Conservation (phyloP, 176 grass and related monocot species). For the Leersia perrieri region DNA sequence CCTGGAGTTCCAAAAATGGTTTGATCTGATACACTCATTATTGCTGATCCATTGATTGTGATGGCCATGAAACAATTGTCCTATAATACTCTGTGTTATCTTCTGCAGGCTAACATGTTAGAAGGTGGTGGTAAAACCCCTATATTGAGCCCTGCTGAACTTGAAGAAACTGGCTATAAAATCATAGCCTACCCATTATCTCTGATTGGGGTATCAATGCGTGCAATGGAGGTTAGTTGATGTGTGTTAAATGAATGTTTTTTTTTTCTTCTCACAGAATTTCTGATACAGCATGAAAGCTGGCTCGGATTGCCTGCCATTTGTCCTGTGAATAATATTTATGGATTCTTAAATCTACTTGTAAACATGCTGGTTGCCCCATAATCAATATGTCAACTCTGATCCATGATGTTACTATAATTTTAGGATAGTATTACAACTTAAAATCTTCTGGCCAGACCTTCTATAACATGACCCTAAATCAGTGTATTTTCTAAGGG, state of each 20-base stretch:
- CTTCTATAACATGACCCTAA: neutral
- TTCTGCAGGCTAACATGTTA: slow-evolving; percentile 90
- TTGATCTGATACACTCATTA: slow-evolving; percentile 18
- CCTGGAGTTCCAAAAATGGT: slow-evolving; percentile 97
- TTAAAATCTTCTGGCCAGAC: neutral
- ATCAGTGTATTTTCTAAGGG: neutral
- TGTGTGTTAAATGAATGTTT: neutral
- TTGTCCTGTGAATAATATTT: neutral
- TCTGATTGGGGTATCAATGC: slow-evolving; percentile 87
- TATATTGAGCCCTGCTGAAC: slow-evolving; percentile 81
- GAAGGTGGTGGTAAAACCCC: slow-evolving; percentile 98
- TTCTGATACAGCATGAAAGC: neutral
- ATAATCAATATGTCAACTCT: neutral
- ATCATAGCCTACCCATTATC: slow-evolving; percentile 83
- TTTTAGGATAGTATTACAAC: neutral
- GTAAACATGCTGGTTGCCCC: neutral
- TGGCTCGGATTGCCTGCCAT: neutral
- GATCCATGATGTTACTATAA: neutral
- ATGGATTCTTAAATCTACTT: neutral
- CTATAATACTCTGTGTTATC: slow-evolving; percentile 7
- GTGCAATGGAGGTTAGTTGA: slow-evolving; percentile 92
- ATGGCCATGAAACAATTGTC: neutral
- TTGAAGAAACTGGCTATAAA: slow-evolving; percentile 90
- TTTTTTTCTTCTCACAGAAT: neutral
- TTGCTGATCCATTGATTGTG: slow-evolving; percentile 5